These are phyloP conservation scores for Beta macrorhiza DNA, from an alignment of 179 eudicot genomes.

Conservation along the genomic window DNA sequence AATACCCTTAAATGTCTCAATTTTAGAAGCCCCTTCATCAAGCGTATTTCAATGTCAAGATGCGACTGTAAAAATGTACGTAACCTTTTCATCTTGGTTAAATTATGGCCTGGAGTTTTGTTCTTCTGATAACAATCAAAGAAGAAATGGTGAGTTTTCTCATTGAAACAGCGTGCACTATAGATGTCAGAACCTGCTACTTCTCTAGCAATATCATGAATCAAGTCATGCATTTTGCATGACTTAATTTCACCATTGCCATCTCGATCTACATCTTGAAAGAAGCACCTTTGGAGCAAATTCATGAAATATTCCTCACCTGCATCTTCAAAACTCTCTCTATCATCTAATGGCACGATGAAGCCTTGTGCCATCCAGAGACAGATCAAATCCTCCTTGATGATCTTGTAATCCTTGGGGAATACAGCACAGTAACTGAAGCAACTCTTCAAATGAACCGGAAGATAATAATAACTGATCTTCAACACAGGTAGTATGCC, in stretches of 20 bases:
- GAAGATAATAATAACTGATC: no score
- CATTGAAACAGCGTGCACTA: no score
- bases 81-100: background rate
- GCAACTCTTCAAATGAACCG: no score
- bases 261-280: slow-evolving; percentile 33
- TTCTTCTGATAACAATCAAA: no score
- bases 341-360: slow-evolving; percentile 15
- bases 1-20: slow-evolving; percentile 4
- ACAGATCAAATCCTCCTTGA: background rate
- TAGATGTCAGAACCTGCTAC: background rate
- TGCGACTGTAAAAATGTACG: background rate
- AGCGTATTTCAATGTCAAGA: no score
- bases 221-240: slow-evolving; percentile 38
- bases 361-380: slow-evolving; percentile 54
- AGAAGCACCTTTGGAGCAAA: slow-evolving; percentile 36
- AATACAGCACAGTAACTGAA: no score
- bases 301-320: slow-evolving; percentile 35
- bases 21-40: background rate
- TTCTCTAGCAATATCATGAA: slow-evolving; percentile 37
- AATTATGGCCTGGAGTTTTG: no score
- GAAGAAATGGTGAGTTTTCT: background rate
- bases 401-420: no score
- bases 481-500: background rate
- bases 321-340: slow-evolving; percentile 26
- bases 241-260: slow-evolving; percentile 14